These are phyloP conservation scores for Colletotrichum tamarilloi DNA, from an alignment of 2,329 filamentous ascomycete species.

Conservation along the genomic window DNA sequence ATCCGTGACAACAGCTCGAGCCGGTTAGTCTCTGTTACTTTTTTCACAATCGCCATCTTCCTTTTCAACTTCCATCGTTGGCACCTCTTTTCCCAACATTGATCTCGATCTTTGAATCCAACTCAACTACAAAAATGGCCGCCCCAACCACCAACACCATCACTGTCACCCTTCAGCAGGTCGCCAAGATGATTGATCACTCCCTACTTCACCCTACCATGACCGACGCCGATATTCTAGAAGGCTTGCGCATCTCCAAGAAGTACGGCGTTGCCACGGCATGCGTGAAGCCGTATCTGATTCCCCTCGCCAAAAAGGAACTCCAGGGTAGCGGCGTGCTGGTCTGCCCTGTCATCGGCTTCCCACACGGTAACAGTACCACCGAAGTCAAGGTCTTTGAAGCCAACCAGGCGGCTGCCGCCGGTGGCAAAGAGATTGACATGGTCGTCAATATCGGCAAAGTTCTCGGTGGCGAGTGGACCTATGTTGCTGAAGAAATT, in stretches of 20 bases:
- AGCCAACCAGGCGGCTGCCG: slow-evolving; percentile 56
- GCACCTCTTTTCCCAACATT: neutral
- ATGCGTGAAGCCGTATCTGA: neutral
- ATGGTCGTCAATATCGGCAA: neutral
- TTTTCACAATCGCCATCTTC: no score
- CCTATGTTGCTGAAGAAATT: neutral
- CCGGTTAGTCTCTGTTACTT: no score
- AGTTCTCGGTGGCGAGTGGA: neutral
- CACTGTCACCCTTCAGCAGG: neutral
- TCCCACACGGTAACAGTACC: slow-evolving; percentile 69
- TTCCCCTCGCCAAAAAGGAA: slow-evolving; percentile 37
- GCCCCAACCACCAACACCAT: neutral
- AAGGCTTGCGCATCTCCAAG: neutral
- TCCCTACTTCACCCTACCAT: neutral
- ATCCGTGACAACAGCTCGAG: no score
- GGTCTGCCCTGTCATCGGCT: slow-evolving; percentile 69
- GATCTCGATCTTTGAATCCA: neutral
- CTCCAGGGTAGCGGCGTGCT: slow-evolving; percentile 61
- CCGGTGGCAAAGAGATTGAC: slow-evolving; percentile 40
- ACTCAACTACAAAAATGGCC: neutral
- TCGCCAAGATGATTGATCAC: neutral
- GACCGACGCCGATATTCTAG: neutral
- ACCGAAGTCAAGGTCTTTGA: slow-evolving; percentile 65
- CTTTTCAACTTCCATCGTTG: no score
- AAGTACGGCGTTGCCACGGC: neutral